Base-by-base conservation (phyloP, 1,284 basidiomycete genomes). In the Trametes hirsuta region DNA sequence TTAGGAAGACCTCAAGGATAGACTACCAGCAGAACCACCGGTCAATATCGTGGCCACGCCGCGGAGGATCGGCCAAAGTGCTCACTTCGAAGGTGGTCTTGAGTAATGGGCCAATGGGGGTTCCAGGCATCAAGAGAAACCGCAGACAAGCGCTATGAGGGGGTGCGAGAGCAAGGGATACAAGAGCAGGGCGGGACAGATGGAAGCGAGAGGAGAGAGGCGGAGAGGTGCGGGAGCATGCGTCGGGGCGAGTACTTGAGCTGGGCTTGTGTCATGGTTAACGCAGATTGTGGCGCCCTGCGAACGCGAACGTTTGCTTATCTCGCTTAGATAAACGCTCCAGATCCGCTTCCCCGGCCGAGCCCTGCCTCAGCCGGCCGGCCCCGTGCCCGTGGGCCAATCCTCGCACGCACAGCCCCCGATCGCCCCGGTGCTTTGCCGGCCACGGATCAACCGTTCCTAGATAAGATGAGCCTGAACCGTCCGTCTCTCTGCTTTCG, bases 1-100 rank as follows among this genome's bases (percentile, higher is more conserved):
- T 78, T 47, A 97, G 71, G 71, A 95, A 93, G 58, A 97, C 95
- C 75, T 97, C 88, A 47, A 93, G 78, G 66, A 97, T 95, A 21
- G 94, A 94, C 93, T 95, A 63, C 45, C 14, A 36, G 42, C 36
- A 35, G 37, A 15, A 4, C 9, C 21, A 21, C 12, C 44, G 15
- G 36, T 61, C 53, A 54, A 61, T 36, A 18, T 22, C 12, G 22
- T 10, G 22, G 25, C 35, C 8, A 30, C 11, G n/a, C 6, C 12
- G 3, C 22, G 15, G 12, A 14, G 11, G 21, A 21, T 3, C 14
- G 41, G 9, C 5, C 35, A 36, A 30, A n/a, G 12, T 14, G 5
- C 81, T 50, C 56, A 86, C 85, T 59, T 82, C 78, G 67, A 85
- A 83, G 36, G 86, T 84, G 21, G 84, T 84, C 58, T 76, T 60